Evolutionary conservation across 2,329 filamentous ascomycete species (phyloP).

Genomic region (Leptographium procerum): DNA sequence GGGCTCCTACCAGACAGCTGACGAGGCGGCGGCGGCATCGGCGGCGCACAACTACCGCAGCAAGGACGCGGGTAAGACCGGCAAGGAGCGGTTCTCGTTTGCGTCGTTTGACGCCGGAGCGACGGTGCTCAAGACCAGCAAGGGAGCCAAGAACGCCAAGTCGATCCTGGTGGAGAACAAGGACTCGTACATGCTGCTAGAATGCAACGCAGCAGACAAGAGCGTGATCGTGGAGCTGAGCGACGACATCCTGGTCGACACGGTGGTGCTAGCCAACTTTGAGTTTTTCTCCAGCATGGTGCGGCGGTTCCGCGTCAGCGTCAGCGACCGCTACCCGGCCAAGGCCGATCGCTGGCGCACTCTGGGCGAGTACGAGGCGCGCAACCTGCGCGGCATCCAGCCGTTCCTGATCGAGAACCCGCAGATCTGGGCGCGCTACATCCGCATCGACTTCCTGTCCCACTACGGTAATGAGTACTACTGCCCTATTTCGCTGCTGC

Average conservation of each 20-base stretch:
- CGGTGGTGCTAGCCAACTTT: slow-evolving; percentile 93
- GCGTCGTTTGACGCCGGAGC: slow-evolving; percentile 95
- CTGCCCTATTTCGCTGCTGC: slow-evolving; percentile 79
- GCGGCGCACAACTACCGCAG: slow-evolving; percentile 52
- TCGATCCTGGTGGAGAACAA: slow-evolving; percentile 92
- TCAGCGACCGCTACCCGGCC: slow-evolving; percentile 88
- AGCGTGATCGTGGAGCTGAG: slow-evolving; percentile 92
- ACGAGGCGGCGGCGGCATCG: slow-evolving; percentile 19
- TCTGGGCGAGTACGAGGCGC: slow-evolving; percentile 77
- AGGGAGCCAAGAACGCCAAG: slow-evolving; percentile 75
- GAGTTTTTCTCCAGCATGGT: slow-evolving; percentile 99
- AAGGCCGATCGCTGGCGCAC: slow-evolving; percentile 88
- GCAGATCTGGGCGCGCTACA: slow-evolving; percentile 88
- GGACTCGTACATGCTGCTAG: slow-evolving; percentile 95
- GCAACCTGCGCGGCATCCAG: slow-evolving; percentile 88
- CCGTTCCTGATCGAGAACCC: slow-evolving; percentile 90
- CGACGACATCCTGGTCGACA: slow-evolving; percentile 78
- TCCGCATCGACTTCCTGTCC: slow-evolving; percentile 81
- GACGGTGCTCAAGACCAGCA: slow-evolving; percentile 81
- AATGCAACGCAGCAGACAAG: slow-evolving; percentile 78
- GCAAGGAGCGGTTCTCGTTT: slow-evolving; percentile 96
- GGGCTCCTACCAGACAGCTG: slow-evolving; percentile 1
- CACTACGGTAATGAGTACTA: slow-evolving; percentile 97
- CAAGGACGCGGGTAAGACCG: slow-evolving; percentile 92
- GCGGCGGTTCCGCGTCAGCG: slow-evolving; percentile 78